These are phyloP conservation scores for Gossypium sturtianum DNA, from an alignment of 345 rosid species.

Conservation along the genomic window DNA sequence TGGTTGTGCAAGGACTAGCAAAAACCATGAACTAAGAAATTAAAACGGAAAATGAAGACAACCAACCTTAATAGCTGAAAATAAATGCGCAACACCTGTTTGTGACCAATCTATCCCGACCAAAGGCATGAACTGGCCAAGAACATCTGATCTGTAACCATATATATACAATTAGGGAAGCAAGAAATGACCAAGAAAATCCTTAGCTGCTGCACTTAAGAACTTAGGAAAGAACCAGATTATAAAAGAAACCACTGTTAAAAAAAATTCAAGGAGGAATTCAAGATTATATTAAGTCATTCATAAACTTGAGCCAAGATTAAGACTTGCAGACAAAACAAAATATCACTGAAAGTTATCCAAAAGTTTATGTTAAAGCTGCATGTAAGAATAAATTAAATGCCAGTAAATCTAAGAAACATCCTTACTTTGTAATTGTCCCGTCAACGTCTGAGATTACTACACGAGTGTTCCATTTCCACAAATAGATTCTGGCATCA, in stretches of 20 bases:
- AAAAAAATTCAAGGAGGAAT: background rate
- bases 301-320: background rate
- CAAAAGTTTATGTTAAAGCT: background rate
- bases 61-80: conserved; percentile 86
- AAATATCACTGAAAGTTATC: background rate
- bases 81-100: conserved; percentile 89
- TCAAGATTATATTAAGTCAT: background rate
- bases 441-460: conserved; percentile 99
- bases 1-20: background rate
- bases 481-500: conserved; percentile 83
- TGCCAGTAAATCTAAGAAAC: background rate
- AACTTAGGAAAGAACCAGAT: background rate
- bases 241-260: conserved; percentile 6
- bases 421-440: conserved; percentile 80
- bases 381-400: background rate
- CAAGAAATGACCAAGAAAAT: conserved; percentile 15
- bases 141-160: conserved; percentile 81
- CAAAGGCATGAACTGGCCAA: conserved; percentile 98
- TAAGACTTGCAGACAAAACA: conserved; percentile 1
- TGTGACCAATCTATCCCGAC: conserved; percentile 96
- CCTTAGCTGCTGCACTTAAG: background rate
- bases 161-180: conserved; percentile 4
- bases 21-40: background rate
- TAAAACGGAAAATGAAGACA: conserved; percentile 8
- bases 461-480: conserved; percentile 92